Base-by-base conservation (phyloP, 495 filamentous ascomycete species). In the Thermothielavioides terrestris region DNA sequence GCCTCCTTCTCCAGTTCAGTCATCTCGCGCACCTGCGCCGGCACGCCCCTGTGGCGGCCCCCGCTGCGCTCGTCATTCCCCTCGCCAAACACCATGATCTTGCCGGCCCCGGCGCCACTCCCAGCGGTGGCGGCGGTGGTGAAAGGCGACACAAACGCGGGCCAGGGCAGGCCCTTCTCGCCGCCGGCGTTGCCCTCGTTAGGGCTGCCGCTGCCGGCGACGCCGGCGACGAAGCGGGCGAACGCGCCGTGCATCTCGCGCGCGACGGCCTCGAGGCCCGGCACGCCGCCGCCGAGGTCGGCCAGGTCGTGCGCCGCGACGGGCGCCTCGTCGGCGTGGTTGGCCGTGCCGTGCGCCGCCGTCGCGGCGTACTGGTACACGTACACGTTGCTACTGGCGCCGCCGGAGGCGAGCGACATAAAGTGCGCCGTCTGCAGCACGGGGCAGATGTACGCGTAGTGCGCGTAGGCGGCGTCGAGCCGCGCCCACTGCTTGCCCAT, bases 371-470 rank as follows among this genome's bases (percentile, higher is more conserved):
- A 84, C 49, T 77, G 72, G 51, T 84, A 85, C 0, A 83, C 63
- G 25, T 78, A 80, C 0, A 82, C 76, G 0, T n/a, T 11, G 27
- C 1, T 30, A 12, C 5, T 17, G 2, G 1, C 34, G 18, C 26
- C 35, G 1, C 17, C n/a, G 28, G 14, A 12, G 8, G 1, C 12
- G 49, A 54, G 14, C 75, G 27, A 38, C 6, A 78, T 72, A 40
- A 74, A 74, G 25, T 75, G 64, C 3, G 76, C 79, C 2, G 80
- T 79, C 53, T 83, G 79, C 2, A 81, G 68, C 1, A 85, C 80
- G 0, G 81, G 81, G 26, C 77, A 80, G 32, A 82, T 77, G 46
- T 84, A 84, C 0, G 80, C 80, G 61, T 84, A 86, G 54, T 86
- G 79, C 0, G 68, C 75, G 47, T 85, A 85, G 0, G 77, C 78